Evolutionary conservation across 805 yeast genomes (phyloP).

Genomic region (Schwanniomyces sp.): DNA sequence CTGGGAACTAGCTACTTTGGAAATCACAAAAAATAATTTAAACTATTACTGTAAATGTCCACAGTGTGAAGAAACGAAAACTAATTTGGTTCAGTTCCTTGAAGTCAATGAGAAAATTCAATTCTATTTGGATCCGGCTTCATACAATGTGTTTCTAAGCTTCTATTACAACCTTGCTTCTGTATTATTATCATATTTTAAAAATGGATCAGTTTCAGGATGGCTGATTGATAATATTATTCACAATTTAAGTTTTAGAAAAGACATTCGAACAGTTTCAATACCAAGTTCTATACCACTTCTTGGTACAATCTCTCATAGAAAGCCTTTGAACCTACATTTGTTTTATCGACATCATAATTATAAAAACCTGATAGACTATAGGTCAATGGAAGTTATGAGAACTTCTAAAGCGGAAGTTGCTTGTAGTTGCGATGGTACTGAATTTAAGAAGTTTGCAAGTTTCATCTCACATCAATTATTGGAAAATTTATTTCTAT

Average conservation of each 20-base stretch:
- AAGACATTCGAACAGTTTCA: not conserved
- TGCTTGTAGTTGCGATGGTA: conserved; percentile 7
- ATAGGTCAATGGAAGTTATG: conserved; percentile 6
- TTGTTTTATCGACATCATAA: conserved; percentile 8
- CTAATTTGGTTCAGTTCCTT: conserved; percentile 4
- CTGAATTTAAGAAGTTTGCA: conserved; percentile 3
- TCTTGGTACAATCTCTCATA: not conserved
- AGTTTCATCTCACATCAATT: conserved; percentile 3
- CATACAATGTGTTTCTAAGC: conserved; percentile 7
- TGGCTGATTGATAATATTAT: not conserved
- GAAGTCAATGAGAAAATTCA: conserved; percentile 10
- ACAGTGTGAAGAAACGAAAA: not conserved
- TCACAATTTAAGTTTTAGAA: not conserved
- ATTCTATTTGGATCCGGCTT: conserved; percentile 11
- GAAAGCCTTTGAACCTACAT: conserved; percentile 5
- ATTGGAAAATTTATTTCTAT: not conserved
- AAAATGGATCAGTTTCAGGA: not conserved
- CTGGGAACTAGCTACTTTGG: conserved; percentile 6
- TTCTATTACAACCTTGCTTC: conserved; percentile 8
- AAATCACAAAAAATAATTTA: not conserved
- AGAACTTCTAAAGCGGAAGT: conserved; percentile 7
- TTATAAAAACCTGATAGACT: conserved; percentile 12
- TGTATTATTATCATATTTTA: conserved; percentile 3
- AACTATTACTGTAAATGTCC: conserved; percentile 3
- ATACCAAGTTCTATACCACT: not conserved